Conservation (phyloP, 116 monocot species). For the Phalaenopsis hybrid region DNA sequence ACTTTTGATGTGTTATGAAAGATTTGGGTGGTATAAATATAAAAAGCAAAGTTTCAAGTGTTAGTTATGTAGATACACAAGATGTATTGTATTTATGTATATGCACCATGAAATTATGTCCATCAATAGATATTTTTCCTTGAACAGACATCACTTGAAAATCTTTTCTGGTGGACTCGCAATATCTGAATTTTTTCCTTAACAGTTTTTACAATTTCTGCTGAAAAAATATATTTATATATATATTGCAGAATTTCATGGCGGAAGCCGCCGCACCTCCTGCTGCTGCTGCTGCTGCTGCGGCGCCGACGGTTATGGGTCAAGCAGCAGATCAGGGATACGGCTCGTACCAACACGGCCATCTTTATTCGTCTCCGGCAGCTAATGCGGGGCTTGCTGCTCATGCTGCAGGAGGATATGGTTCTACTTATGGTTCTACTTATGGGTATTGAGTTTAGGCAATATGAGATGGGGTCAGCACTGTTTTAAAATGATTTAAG, state of each 20-base stretch:
- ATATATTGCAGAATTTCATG: constrained; percentile 80
- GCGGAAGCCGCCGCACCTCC: constrained; percentile 45
- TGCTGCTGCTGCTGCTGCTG: constrained; percentile 14
- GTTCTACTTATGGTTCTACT: constrained; percentile 41
- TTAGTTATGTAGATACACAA: no score
- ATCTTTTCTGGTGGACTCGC: no score
- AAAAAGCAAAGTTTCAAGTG: no score
- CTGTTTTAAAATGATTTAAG: neutral
- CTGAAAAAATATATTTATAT: neutral
- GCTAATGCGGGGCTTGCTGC: constrained; percentile 21
- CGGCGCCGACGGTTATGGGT: constrained; percentile 9
- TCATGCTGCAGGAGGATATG: constrained; percentile 38
- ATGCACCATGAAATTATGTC: no score
- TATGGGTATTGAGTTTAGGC: constrained; percentile 51
- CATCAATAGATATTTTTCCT: no score
- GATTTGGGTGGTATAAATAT: no score
- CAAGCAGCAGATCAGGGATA: constrained; percentile 39
- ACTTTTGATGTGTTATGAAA: no score
- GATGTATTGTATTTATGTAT: no score
- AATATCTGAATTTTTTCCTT: no score
- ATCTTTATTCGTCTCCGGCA: constrained; percentile 25
- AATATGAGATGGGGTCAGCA: neutral
- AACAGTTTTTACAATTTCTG: neutral
- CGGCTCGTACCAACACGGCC: constrained; percentile 29
- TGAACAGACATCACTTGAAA: no score